phyloP scores from a whole-genome alignment of 371 early-diverging fungal species.

The Furculomyces boomerangus region DNA sequence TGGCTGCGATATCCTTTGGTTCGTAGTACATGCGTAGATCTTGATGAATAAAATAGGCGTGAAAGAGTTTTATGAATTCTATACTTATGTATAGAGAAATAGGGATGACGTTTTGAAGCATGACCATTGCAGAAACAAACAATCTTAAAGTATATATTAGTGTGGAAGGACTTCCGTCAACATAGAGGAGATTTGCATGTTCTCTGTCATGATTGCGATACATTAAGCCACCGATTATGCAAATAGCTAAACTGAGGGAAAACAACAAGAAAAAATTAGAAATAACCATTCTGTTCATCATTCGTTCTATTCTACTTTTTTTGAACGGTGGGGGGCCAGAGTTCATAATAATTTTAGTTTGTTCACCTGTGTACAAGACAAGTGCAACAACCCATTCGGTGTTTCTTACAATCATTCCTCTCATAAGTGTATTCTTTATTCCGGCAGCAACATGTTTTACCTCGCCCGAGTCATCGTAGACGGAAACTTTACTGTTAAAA shows the following conservation, averaged over 20 bases:
- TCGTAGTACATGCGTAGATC: slow-evolving; percentile 74
- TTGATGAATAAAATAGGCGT: slow-evolving; percentile 70
- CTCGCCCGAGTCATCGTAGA: slow-evolving; percentile 11
- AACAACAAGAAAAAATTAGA: slow-evolving; percentile 62
- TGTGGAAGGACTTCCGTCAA: slow-evolving; percentile 7
- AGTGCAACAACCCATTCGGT: slow-evolving; percentile 73
- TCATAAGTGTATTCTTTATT: slow-evolving; percentile 67
- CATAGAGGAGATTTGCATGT: slow-evolving; percentile 7
- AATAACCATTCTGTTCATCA: slow-evolving; percentile 70
- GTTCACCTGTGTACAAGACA: slow-evolving; percentile 74
- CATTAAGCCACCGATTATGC: slow-evolving; percentile 21
- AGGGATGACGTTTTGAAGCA: slow-evolving; percentile 91
- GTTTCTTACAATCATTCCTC: slow-evolving; percentile 80
- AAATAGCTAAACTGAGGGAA: slow-evolving; percentile 46
- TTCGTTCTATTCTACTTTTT: slow-evolving; percentile 71
- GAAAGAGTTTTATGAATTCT: slow-evolving; percentile 63
- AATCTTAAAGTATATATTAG: slow-evolving; percentile 13
- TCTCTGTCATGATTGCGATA: slow-evolving; percentile 9
- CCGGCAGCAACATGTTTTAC: slow-evolving; percentile 29
- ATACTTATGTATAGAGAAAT: slow-evolving; percentile 91
- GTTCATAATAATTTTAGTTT: slow-evolving; percentile 85
- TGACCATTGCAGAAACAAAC: slow-evolving; percentile 57
- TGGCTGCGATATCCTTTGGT: slow-evolving; percentile 39
- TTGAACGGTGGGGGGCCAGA: slow-evolving; percentile 72
- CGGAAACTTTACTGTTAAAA: slow-evolving; percentile 34